phyloP scores from a whole-genome alignment of 257 asterid genomes.

The Vinca minor region DNA sequence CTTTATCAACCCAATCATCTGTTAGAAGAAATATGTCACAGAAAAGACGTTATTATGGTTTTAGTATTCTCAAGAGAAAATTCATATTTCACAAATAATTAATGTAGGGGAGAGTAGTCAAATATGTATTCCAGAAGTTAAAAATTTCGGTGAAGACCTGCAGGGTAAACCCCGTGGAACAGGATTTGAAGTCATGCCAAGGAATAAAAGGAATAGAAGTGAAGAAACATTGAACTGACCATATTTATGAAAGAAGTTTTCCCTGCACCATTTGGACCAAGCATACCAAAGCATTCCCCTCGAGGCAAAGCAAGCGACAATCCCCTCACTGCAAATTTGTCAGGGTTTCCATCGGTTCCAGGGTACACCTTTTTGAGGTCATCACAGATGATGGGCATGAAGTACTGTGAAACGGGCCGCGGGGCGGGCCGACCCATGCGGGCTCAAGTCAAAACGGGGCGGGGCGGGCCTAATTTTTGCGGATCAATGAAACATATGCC shows the following conservation, averaged over 20 bases:
- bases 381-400: constrained; percentile 41
- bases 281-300: constrained; percentile 98
- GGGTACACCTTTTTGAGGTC: constrained; percentile 76
- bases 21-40: constrained; percentile 18
- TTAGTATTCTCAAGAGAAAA: not conserved
- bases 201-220: not conserved
- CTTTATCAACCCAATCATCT: constrained; percentile 95
- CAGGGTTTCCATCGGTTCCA: constrained; percentile 88
- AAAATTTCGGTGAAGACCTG: not conserved
- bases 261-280: constrained; percentile 98
- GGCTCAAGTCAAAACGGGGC: no score
- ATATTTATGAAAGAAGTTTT: constrained; percentile 91
- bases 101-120: not conserved
- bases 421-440: not conserved
- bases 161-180: not conserved
- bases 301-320: constrained; percentile 86
- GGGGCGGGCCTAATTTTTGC: no score
- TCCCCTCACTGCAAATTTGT: constrained; percentile 79
- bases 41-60: constrained; percentile 8
- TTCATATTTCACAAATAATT: not conserved
- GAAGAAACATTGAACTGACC: constrained; percentile 40
- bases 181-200: not conserved
- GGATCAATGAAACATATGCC: no score
- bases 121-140: not conserved
- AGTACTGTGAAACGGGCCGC: not conserved